Conservation (phyloP, 768 basidiomycete species). For the Leucosporidium scottii region DNA sequence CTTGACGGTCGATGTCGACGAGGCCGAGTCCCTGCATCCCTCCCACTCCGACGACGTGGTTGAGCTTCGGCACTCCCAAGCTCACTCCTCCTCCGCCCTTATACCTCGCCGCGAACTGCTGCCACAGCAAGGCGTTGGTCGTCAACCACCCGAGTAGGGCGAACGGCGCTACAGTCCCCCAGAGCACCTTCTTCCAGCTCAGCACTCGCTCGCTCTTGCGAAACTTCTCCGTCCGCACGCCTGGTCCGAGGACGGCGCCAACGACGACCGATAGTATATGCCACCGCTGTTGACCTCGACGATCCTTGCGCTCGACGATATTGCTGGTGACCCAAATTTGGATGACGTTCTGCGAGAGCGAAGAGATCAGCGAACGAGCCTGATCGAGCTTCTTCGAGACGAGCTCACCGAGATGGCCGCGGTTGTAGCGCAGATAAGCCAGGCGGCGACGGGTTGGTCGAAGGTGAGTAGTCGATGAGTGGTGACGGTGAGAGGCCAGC, state of each 20-base stretch:
- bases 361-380: neutral
- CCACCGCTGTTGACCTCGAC: conserved; percentile 21
- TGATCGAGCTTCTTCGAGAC: neutral
- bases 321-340: conserved; percentile 97
- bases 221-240: conserved; percentile 33
- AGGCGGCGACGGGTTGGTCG: conserved; percentile 71
- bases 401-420: conserved; percentile 54
- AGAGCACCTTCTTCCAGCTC: conserved; percentile 28
- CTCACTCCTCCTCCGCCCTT: conserved; percentile 28
- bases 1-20: neutral
- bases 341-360: conserved; percentile 55
- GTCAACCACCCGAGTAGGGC: conserved; percentile 27
- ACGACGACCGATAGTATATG: conserved; percentile 16
- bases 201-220: conserved; percentile 29
- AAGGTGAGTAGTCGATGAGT: conserved; percentile 69
- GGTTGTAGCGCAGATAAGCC: conserved; percentile 84
- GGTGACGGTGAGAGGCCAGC: conserved; percentile 87
- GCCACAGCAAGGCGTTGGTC: conserved; percentile 18
- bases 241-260: conserved; percentile 25
- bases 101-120: conserved; percentile 30
- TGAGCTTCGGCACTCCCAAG: conserved; percentile 1
- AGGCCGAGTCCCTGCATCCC: neutral
- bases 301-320: conserved; percentile 47
- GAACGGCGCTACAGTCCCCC: conserved; percentile 29
- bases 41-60: neutral